Evolutionary conservation across 176 grass and related monocot species (phyloP), one percentile per base, ranked within the genome.

Genomic region (Triticum urartu): DNA sequence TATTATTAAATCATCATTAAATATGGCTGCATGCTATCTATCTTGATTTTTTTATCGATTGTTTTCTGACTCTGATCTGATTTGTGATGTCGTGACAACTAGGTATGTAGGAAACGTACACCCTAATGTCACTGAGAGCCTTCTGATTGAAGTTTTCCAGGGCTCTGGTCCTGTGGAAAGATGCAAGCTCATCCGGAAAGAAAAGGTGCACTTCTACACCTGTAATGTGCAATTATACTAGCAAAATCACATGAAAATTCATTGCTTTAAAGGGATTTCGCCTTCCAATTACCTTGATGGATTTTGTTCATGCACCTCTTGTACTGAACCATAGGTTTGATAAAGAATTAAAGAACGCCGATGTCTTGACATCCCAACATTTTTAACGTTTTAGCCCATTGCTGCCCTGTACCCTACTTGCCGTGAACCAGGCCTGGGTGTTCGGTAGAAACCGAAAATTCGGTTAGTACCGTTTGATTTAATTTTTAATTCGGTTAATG

Each of bases 31-130:
- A 40, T 62, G 38, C 45, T 81, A 52, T 58, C 21, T 84, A 63
- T 34, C 15, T 32, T 76, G 32, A 75, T 78, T 39, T 25, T 78
- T 79, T 80, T 34, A 79, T 56, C 33, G 30, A 40, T 43, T 89
- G 28, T 62, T 82, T 21, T 38, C 62, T 56, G 26, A 74, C 9
- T 86, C 72, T 88, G 40, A 70, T 81, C 81, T 85, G 62, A 74
- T 64, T 45, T 22, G 45, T 54, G 35, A 65, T 94, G 56, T 13
- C 68, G 39, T 89, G 42, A 12, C 65, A 43, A 86, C 83, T 86
- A 95, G 94, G 81, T 95, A 93, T 91, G 94, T 95, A 54, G 94
- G 94, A n/a, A 95, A 95, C 54, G 89, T 95, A 34, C 91, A 88
- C 77, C 94, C 91, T 59, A 93, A 87, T 43, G 94, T 93, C 68